Evolutionary conservation across 176 grass and related monocot genomes (phyloP).

Genomic region (Oryza coarctata): DNA sequence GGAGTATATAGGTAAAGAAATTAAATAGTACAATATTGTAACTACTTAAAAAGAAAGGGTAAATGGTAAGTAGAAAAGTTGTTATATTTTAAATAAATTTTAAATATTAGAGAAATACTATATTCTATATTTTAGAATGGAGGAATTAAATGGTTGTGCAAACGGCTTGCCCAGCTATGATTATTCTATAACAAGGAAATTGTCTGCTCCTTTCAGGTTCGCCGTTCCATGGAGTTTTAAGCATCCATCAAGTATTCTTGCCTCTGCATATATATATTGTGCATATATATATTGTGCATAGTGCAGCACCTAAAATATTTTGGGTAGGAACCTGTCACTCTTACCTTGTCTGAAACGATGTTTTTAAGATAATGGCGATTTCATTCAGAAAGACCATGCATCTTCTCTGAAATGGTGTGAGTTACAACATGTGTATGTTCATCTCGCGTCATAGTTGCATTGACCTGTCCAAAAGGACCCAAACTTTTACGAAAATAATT

Average conservation of each 20-base stretch:
- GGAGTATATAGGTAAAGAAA: too few species aligned
- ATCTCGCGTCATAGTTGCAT: not conserved
- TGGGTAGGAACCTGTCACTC: not conserved
- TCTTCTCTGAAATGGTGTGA: too few species aligned
- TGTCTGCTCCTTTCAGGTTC: conserved; percentile 12
- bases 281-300: too few species aligned
- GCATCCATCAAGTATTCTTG: not conserved
- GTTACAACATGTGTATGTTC: not conserved
- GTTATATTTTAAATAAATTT: too few species aligned
- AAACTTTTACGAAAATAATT: not conserved
- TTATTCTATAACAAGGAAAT: not conserved
- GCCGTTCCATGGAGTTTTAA: not conserved
- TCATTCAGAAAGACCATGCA: not conserved
- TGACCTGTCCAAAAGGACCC: not conserved
- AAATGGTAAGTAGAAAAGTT: too few species aligned
- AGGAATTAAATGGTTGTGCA: not conserved
- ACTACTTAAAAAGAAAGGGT: too few species aligned
- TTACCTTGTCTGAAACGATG: not conserved
- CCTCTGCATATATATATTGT: too few species aligned
- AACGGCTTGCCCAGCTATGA: not conserved
- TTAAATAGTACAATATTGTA: too few species aligned
- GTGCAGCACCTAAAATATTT: not conserved
- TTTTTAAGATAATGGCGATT: not conserved
- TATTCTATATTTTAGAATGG: too few species aligned
- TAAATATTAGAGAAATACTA: too few species aligned